phyloP scores from a whole-genome alignment of 257 asterid genomes.

The Linaria vulgaris region DNA sequence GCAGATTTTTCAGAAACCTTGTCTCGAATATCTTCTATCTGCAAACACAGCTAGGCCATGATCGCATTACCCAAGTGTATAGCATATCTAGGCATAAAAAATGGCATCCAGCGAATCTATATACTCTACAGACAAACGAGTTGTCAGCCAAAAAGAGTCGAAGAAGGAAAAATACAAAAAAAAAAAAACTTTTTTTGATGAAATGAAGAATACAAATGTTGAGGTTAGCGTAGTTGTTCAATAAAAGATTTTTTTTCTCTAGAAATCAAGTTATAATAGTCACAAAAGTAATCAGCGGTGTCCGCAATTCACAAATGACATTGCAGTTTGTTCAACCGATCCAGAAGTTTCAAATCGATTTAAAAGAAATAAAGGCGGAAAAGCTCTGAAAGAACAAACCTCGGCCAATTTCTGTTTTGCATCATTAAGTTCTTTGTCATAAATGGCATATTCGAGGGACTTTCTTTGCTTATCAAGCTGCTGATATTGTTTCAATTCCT shows the following conservation, averaged over 20 bases:
- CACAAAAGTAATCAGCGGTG: neutral
- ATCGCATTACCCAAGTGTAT: too few species aligned
- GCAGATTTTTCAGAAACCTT: constrained; percentile 68
- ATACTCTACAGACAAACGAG: too few species aligned
- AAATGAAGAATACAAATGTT: too few species aligned
- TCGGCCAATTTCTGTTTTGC: constrained; percentile 79
- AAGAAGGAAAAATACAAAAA: neutral
- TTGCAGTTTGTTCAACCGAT: constrained; percentile 6
- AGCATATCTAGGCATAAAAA: too few species aligned
- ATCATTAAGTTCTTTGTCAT: constrained; percentile 93
- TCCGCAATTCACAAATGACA: neutral
- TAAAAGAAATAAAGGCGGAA: constrained; percentile 15
- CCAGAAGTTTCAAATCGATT: constrained; percentile 6
- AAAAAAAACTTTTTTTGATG: too few species aligned
- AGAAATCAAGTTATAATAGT: neutral
- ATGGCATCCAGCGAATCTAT: too few species aligned
- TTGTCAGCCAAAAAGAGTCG: neutral
- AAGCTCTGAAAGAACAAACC: constrained; percentile 37
- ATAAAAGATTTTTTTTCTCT: neutral
- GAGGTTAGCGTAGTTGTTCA: neutral
- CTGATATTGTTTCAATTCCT: constrained; percentile 87
- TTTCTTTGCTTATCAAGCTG: constrained; percentile 91
- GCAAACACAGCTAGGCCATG: constrained; percentile 25
- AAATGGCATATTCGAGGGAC: constrained; percentile 87
- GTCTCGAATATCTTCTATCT: constrained; percentile 83